Base-by-base conservation (phyloP, 1,284 basidiomycete species). In the Agaricales sp. region DNA sequence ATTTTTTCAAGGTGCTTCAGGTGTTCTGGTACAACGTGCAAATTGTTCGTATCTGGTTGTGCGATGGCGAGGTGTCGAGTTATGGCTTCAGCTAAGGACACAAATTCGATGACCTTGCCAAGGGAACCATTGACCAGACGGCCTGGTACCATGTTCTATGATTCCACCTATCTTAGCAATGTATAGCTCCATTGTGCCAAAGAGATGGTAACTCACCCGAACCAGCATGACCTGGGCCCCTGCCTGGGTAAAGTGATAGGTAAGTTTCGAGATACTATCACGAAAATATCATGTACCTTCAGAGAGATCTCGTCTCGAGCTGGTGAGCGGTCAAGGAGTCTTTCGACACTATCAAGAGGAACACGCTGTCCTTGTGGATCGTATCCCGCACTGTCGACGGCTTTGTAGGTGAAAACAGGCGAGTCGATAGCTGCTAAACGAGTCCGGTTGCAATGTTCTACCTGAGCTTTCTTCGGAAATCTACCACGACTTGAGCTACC, bases 121-220 rank as follows among this genome's bases (percentile, higher is more conserved):
- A 92, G 77, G 8, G 82, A 86, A 0, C 91, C 91, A 62, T 94
- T 94, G 41, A 92, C 89, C 3, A 93, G 75, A 75, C 62, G 61
- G 76, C 92, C 78, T 85, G 92, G 75, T 46, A 73, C 62, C 18
- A 78, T 57, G 52, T 79, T 79, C 73, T 71, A 51, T 13, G 37
- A 30, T 2, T n/a, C 18, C 19, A 45, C 53, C 51, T 16, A 54
- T 46, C 39, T 12, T 48, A 45, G 13, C 20, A 39, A 38, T 44
- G n/a, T 35, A n/a, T 49, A 35, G 3, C 14, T 41, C 20, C 30
- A 13, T 45, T 43, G 35, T 51, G 64, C 49, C 54, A 60, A 54
- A 12, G 63, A 58, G 4, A 11, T 46, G 37, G 26, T 26, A 16
- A 22, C 23, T 16, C 46, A 69, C 70, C 59, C 80, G 80, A 46